phyloP scores from a whole-genome alignment of 192 early-diverging fungal genomes.

The Coemansia sp. region DNA sequence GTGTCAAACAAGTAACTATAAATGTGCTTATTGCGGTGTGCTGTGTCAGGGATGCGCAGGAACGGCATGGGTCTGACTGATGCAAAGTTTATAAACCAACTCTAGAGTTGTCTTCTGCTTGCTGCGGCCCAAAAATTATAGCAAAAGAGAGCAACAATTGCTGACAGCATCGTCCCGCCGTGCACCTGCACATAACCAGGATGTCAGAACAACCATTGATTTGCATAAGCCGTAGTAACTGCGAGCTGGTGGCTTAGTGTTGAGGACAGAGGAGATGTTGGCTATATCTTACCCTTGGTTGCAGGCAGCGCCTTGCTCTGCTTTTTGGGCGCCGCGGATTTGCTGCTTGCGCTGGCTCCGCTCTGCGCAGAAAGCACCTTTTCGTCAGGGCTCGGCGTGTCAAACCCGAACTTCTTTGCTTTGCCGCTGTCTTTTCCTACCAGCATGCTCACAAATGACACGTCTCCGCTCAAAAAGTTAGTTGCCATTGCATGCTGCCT shows the following conservation, averaged over 20 bases:
- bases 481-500: background rate
- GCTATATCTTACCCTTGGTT: constrained; percentile 33
- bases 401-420: constrained; percentile 62
- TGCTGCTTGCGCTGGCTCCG: constrained; percentile 2
- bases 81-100: too few relatives aligned
- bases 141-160: background rate
- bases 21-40: background rate
- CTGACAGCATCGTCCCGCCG: too few relatives aligned
- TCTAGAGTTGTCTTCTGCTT: background rate
- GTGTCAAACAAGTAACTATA: background rate
- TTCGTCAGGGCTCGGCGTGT: constrained; percentile 84
- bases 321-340: constrained; percentile 2
- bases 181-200: background rate
- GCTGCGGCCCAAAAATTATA: background rate
- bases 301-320: constrained; percentile 18
- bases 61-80: background rate
- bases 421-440: constrained; percentile 15
- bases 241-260: background rate
- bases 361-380: constrained; percentile 64
- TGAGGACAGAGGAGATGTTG: background rate
- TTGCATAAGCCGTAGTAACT: too few relatives aligned
- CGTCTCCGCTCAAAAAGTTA: constrained; percentile 21
- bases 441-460: constrained; percentile 43
- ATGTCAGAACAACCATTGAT: background rate
- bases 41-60: background rate